Evolutionary conservation across 1,284 basidiomycete genomes (phyloP), one percentile per base, ranked within the genome.

Genomic region (Ceratobasidium sp.): DNA sequence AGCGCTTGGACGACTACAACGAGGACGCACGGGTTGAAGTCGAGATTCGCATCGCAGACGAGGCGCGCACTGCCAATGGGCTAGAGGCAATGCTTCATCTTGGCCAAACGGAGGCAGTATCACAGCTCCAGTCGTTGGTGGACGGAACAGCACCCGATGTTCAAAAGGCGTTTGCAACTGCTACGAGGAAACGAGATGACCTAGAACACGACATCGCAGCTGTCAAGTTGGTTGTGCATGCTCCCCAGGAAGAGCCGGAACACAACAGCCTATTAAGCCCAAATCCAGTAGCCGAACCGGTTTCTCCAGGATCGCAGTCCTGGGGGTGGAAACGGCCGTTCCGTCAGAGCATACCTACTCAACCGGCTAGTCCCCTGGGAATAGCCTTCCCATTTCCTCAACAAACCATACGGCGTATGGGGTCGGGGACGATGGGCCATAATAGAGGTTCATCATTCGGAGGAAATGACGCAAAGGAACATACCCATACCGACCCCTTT

Each of bases 1-100:
- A 89, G 57, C 85, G 91, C 1, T 82, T 96, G 46, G 85, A 89
- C 75, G 92, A 96, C 78, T 92, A 88, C 75, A 88, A 89, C 23
- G 93, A 95, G 79, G 93, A 96, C 76, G 89, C 89, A 0, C 86
- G 92, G 0, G 93, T 96, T 1, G 93, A 95, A 78, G 82, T 95
- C 21, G 93, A 96, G 81, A 95, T 96, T 61, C 88, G 88, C 23
- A 82, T 91, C 16, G 87, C 92, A 0, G 93, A 96, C 79, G 92
- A 93, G 76, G 86, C 87, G 41, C 84, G 94, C 9, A 83, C 91
- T 0, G 83, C 84, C 10, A 85, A 85, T 8, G 92, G 93, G 0
- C 93, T 90, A 75, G 88, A 91, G 76, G 89, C 91, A 0, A 80
- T 94, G 16, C 81, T 94, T 9, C 93, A 43, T 84, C 86, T 45